Conservation (phyloP, 2,329 filamentous ascomycete species). For the Pyrenochaeta sp. region DNA sequence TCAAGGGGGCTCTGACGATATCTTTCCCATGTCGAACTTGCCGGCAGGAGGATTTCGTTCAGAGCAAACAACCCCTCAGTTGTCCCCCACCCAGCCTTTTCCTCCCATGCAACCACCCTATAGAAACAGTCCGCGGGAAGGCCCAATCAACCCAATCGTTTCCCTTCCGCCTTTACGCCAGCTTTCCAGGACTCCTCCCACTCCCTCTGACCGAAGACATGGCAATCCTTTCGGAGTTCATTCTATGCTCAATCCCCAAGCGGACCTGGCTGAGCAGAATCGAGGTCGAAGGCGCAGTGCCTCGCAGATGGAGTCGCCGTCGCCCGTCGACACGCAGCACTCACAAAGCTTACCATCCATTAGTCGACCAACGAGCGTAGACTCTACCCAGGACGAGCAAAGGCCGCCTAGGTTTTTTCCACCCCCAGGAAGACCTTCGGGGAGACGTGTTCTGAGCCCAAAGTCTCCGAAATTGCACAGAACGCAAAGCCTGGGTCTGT, state of each 20-base stretch:
- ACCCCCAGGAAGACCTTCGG: slow-evolving; percentile 32
- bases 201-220: slow-evolving; percentile 38
- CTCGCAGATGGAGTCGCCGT: slow-evolving; percentile 55
- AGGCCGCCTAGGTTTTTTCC: slow-evolving; percentile 34
- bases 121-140: slow-evolving; percentile 29
- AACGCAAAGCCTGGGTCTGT: slow-evolving; percentile 58
- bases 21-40: slow-evolving; percentile 39
- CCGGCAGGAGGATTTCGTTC: slow-evolving; percentile 31
- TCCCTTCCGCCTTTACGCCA: slow-evolving; percentile 47
- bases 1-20: slow-evolving; percentile 44
- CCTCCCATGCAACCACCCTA: slow-evolving; percentile 39
- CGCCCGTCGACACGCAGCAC: slow-evolving; percentile 47
- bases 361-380: slow-evolving; percentile 46
- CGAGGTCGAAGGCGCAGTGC: slow-evolving; percentile 51
- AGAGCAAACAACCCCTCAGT: slow-evolving; percentile 36
- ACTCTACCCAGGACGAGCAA: slow-evolving; percentile 39
- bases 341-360: slow-evolving; percentile 44
- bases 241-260: slow-evolving; percentile 57
- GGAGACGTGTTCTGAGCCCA: slow-evolving; percentile 65
- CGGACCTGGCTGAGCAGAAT: slow-evolving; percentile 43
- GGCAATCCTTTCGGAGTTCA: slow-evolving; percentile 53
- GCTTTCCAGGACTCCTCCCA: slow-evolving; percentile 45
- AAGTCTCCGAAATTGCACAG: slow-evolving; percentile 63
- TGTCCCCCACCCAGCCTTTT: slow-evolving; percentile 36
- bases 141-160: slow-evolving; percentile 22